Evolutionary conservation across 1,139 yeast genomes (phyloP), one percentile per base, ranked within the genome.

Genomic region (Hanseniaspora sp.): DNA sequence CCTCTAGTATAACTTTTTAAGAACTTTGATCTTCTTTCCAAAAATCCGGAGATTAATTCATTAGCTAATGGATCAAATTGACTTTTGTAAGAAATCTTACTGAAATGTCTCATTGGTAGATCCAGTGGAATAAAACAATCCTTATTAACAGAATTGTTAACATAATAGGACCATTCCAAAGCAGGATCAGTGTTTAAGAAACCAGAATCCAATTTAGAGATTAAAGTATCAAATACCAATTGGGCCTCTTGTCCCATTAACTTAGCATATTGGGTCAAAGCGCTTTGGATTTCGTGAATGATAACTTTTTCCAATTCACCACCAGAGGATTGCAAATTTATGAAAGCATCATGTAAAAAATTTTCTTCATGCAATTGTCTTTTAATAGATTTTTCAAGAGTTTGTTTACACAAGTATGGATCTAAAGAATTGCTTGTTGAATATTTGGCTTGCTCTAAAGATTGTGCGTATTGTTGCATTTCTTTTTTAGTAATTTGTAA

Each of bases 11-110:
- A 94, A 33, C 92, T 84, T 71, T 88, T 90, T 60, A 92, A 74
- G 66, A 81, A 88, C 71, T 90, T 92, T 1, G 96, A 86, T 62
- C 95, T 78, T 66, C 96, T 78, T 67, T 92, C 98, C 60, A 92
- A 73, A 60, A 74, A 78, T 0, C 97, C 96, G 39, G 87, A 79
- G 56, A 88, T 78, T 43, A 92, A 76, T 55, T 86, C 83, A 53
- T 73, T 70, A 35, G 90, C 80, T 59, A 88, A 72, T 13, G 88
- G 79, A 54, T 90, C 84, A 62, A 77, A 75, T 65, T 80, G 85
- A 63, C 83, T 76, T 23, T 80, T 80, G 63, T 87, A 87, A 5
- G 66, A 64, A 52, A 87, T 75, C 58, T 82, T 86, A 53, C 76
- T 72, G 53, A 78, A 67, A 58, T 78, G 80, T 63, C 96, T 76